These are phyloP conservation scores for Kwoniella heveanensis DNA, from an alignment of 768 basidiomycete species.

Conservation along the genomic window DNA sequence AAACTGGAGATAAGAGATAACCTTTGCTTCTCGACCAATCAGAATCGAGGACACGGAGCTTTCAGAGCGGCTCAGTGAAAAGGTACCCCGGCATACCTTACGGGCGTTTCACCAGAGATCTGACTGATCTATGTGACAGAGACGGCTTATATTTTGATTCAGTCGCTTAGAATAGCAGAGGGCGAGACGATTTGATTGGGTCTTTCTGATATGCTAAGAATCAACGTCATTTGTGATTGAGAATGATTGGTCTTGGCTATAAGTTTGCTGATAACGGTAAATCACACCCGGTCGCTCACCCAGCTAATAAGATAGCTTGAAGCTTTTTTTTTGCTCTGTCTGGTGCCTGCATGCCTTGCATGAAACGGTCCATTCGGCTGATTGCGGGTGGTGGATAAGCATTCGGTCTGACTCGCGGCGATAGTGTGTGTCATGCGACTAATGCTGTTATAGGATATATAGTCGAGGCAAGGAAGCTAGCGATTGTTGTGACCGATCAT, in stretches of 20 bases:
- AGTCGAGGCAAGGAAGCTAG: not conserved
- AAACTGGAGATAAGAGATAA: not conserved
- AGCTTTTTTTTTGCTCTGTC: not conserved
- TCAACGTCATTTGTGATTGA: not conserved
- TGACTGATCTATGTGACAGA: too few species aligned
- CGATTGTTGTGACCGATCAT: not conserved
- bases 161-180: not conserved
- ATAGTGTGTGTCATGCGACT: not conserved
- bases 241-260: not conserved
- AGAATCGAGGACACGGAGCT: not conserved
- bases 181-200: not conserved
- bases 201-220: not conserved
- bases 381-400: not conserved
- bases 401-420: not conserved
- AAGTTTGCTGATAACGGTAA: not conserved
- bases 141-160: not conserved
- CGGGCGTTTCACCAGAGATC: too few species aligned
- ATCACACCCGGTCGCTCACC: slow-evolving; percentile 1
- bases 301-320: slow-evolving; percentile 2
- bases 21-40: not conserved
- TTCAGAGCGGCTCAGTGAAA: not conserved
- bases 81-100: not conserved
- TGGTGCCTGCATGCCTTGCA: too few species aligned
- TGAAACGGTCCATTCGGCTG: not conserved
- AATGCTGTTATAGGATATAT: not conserved